phyloP scores from a whole-genome alignment of 2,329 filamentous ascomycete genomes.

The Fusarium domesticum region DNA sequence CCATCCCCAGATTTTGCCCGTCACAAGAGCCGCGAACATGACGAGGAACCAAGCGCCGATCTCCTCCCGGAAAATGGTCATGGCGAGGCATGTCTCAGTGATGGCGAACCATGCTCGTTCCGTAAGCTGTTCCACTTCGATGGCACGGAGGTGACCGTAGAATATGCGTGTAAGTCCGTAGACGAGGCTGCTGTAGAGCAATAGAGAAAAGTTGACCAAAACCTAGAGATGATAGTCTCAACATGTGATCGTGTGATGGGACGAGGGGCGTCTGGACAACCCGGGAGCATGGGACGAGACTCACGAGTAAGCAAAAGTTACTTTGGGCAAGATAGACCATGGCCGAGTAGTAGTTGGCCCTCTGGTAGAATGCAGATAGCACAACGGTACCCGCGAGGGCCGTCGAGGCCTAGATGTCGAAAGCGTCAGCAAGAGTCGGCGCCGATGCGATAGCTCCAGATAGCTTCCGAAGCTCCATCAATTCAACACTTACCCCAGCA shows the following conservation, averaged over 20 bases:
- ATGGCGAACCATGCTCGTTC: constrained; percentile 98
- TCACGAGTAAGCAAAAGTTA: constrained; percentile 88
- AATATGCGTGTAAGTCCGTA: constrained; percentile 86
- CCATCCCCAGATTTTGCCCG: constrained; percentile 98
- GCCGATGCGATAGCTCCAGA: constrained; percentile 22
- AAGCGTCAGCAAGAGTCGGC: constrained; percentile 19
- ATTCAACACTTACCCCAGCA: constrained; percentile 51
- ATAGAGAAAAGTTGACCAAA: constrained; percentile 83
- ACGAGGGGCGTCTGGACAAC: background rate
- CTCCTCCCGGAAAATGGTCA: constrained; percentile 97
- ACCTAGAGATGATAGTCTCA: constrained; percentile 53
- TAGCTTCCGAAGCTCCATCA: constrained; percentile 24
- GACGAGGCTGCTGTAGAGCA: constrained; percentile 75
- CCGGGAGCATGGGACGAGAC: constrained; percentile 29
- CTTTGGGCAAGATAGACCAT: constrained; percentile 96
- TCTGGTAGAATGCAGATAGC: constrained; percentile 87
- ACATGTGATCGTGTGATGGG: constrained; percentile 1
- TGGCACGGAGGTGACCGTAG: constrained; percentile 84
- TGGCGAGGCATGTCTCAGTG: constrained; percentile 92
- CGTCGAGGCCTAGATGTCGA: constrained; percentile 64
- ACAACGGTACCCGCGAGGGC: constrained; percentile 81
- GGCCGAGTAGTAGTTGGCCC: constrained; percentile 97
- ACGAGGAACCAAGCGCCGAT: constrained; percentile 91
- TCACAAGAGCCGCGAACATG: constrained; percentile 92
- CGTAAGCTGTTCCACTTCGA: constrained; percentile 95